Percentiles rank a stretch among this genome's conserved stretches.
Conservation (phyloP, 371 early-diverging fungal genomes). For the Rhizopus delemar region DNA sequence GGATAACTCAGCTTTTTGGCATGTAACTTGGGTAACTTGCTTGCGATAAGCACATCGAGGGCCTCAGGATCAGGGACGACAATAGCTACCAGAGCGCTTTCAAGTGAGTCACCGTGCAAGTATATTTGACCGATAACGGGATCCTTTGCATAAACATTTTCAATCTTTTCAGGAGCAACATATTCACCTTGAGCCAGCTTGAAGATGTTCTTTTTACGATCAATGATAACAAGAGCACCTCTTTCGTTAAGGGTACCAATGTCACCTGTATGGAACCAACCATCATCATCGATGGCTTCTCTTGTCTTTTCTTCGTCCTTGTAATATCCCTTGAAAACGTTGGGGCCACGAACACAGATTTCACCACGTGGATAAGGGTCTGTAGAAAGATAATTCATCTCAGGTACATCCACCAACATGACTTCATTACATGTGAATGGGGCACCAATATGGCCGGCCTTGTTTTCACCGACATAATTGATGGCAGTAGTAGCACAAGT, state of each 20-base stretch:
- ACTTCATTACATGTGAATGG: slow-evolving; percentile 66
- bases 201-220: slow-evolving; percentile 97
- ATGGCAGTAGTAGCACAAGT: slow-evolving; percentile 64
- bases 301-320: slow-evolving; percentile 84
- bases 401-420: slow-evolving; percentile 90
- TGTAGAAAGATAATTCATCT: slow-evolving; percentile 81
- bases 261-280: slow-evolving; percentile 93
- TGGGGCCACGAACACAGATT: slow-evolving; percentile 84
- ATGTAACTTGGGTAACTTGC: slow-evolving; percentile 33
- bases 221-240: slow-evolving; percentile 80
- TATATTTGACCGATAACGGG: slow-evolving; percentile 64
- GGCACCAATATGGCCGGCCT: slow-evolving; percentile 77
- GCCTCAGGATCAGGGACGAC: slow-evolving; percentile 81
- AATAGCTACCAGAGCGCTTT: slow-evolving; percentile 79
- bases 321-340: slow-evolving; percentile 78
- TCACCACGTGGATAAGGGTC: slow-evolving; percentile 91
- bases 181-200: slow-evolving; percentile 95
- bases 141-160: slow-evolving; percentile 64
- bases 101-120: slow-evolving; percentile 87
- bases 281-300: slow-evolving; percentile 80
- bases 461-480: slow-evolving; percentile 49
- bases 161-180: slow-evolving; percentile 96
- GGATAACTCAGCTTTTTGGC: slow-evolving; percentile 34
- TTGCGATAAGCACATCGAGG: slow-evolving; percentile 47
- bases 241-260: slow-evolving; percentile 77